phyloP scores from a whole-genome alignment of 441 rosid genomes.

The Melastoma candidum region DNA sequence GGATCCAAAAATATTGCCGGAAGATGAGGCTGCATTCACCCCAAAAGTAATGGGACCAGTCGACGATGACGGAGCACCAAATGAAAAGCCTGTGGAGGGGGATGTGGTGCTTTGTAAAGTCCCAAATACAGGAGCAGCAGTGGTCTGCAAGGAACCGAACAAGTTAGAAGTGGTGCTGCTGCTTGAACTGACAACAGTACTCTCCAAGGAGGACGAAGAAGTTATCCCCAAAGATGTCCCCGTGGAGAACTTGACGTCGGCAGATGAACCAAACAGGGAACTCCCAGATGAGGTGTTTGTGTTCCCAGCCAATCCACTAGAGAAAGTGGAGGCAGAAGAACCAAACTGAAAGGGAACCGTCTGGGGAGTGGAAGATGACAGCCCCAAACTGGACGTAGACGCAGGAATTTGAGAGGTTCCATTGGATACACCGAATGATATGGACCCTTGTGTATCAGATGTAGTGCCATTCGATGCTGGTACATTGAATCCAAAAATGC shows the following conservation, averaged over 20 bases:
- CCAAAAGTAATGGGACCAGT: too few species aligned
- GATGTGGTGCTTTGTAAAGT: constrained; percentile 30
- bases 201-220: constrained; percentile 27
- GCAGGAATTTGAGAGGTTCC: constrained; percentile 22
- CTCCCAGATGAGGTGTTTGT: constrained; percentile 34
- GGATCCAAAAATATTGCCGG: too few species aligned
- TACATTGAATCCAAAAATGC: constrained; percentile 34
- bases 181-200: constrained; percentile 31
- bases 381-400: constrained; percentile 32
- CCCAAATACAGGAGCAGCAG: constrained; percentile 32
- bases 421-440: constrained; percentile 25
- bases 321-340: constrained; percentile 30
- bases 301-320: constrained; percentile 39
- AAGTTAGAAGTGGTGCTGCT: constrained; percentile 23
- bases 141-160: constrained; percentile 57
- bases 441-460: constrained; percentile 31
- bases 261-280: constrained; percentile 36
- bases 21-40: too few species aligned
- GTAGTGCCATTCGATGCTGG: constrained; percentile 19
- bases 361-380: constrained; percentile 34
- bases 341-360: constrained; percentile 40
- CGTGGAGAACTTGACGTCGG: constrained; percentile 28
- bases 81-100: constrained; percentile 29
- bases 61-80: constrained; percentile 32
- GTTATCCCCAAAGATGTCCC: constrained; percentile 37